Evolutionary conservation across 2,329 filamentous ascomycete genomes (phyloP).

Genomic region (Exophiala sp.): DNA sequence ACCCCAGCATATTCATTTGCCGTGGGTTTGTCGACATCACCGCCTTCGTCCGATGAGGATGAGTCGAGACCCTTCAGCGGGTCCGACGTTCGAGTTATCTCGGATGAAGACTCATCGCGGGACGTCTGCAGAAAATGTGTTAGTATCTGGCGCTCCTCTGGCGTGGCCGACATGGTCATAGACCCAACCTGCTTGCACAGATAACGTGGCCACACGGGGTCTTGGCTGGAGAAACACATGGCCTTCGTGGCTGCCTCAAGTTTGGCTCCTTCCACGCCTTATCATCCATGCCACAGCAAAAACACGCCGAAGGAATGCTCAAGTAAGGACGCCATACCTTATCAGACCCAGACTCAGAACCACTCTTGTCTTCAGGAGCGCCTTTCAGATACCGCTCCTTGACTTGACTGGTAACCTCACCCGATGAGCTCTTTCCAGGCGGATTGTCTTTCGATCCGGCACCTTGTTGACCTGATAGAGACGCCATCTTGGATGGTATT

Average conservation of each 20-base stretch:
- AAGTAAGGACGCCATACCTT: not conserved
- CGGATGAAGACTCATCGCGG: not conserved
- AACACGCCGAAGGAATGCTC: too few species aligned
- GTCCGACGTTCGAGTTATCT: not conserved
- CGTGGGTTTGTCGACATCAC: too few species aligned
- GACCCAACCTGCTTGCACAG: too few species aligned
- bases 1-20: too few species aligned
- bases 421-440: not conserved
- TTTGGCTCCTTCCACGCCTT: too few species aligned
- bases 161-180: too few species aligned
- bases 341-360: not conserved
- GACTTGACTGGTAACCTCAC: not conserved
- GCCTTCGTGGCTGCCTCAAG: too few species aligned
- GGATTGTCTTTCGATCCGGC: not conserved
- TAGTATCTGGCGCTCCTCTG: too few species aligned
- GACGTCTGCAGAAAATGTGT: too few species aligned
- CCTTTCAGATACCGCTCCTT: not conserved
- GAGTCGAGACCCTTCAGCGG: not conserved
- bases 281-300: too few species aligned
- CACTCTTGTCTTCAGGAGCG: not conserved
- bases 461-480: not conserved
- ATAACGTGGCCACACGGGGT: too few species aligned
- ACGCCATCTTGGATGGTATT: not conserved
- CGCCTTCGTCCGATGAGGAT: not conserved
- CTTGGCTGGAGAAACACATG: too few species aligned